Base-by-base conservation (phyloP, 257 asterid species). In the Gentiana dahurica region DNA sequence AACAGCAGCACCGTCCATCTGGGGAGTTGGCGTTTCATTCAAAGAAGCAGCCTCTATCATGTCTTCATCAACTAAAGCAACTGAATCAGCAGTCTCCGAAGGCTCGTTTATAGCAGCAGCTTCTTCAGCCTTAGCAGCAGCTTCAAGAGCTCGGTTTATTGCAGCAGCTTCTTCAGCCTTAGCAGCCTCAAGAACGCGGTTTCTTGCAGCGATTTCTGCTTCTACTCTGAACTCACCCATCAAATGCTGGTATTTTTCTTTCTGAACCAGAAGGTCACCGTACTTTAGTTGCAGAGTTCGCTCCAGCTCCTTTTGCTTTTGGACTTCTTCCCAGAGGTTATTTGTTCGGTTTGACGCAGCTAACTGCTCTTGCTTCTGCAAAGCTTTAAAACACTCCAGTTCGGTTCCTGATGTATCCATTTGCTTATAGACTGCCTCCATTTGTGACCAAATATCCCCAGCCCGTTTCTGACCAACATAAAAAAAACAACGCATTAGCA, bases 231-330 rank as follows among this genome's bases (percentile, higher is more conserved):
- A 55, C 44, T 67, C 74, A 65, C 75, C 70, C 49, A 69, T 53
- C 59, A 73, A 57, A 61, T 65, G 72, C 63, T 77, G 79, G 53
- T 77, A 58, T 67, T 75, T 83, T 65, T 78, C 95, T 13, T 68
- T 77, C 60, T 92, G 79, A 8, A 70, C 68, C 59, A 74, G 41
- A 37, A 80, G 79, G 76, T 73, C 80, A n/a, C 95, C 95, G 11
- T 83, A 88, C 34, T 81, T 78, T 63, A 75, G 80, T 74, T 92
- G 99, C 51, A 83, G 57, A 51, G 63, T 73, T 39, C 68, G 79
- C 74, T 92, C 99, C 0, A 92, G 88, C 57, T 92, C 93, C 76
- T 92, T 92, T 75, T 92, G 99, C 70, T 88, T 92, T 85, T 92
- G 95, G 54, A 82, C 95, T 77, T 92, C 97, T 77, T 92, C 97